A percentile compares a stretch with the other conserved stretches of the same genome.
These are phyloP conservation scores for Arthrobotrys sinensis DNA, from an alignment of 2,329 filamentous ascomycete species.

Conservation along the genomic window DNA sequence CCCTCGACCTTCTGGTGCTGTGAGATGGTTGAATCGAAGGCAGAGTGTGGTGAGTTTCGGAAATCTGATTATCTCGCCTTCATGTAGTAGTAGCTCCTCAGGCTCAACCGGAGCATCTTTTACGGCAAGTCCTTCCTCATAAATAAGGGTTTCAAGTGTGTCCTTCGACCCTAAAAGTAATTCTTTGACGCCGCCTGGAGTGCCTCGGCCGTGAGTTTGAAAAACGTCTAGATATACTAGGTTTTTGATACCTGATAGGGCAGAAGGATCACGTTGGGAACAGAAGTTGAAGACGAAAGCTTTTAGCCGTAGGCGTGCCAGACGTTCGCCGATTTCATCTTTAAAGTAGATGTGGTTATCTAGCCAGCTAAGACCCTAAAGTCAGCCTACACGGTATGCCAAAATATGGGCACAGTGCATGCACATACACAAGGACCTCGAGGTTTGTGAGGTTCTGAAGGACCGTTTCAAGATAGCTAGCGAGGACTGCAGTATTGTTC, in stretches of 20 bases:
- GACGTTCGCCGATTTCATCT: neutral
- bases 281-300: conserved; percentile 46
- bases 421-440: conserved; percentile 35
- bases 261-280: neutral
- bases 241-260: conserved; percentile 20
- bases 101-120: neutral
- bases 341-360: conserved; percentile 39
- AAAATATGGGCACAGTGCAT: neutral
- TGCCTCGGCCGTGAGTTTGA: neutral
- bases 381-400: neutral
- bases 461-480: conserved; percentile 17
- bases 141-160: conserved; percentile 40
- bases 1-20: neutral
- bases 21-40: conserved; percentile 9
- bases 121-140: conserved; percentile 21
- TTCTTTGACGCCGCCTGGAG: conserved; percentile 1
- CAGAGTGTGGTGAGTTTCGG: conserved; percentile 31
- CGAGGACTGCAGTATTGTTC: conserved; percentile 2
- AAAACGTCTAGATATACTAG: conserved; percentile 36
- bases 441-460: conserved; percentile 23
- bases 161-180: conserved; percentile 25
- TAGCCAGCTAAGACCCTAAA: conserved; percentile 20
- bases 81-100: neutral
- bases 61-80: conserved; percentile 14
- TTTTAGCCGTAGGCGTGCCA: conserved; percentile 21